Percentiles rank a stretch among this genome's conserved stretches.
Evolutionary conservation across 805 yeast species (phyloP).

Genomic region (Wickerhamomyces chambardii): DNA sequence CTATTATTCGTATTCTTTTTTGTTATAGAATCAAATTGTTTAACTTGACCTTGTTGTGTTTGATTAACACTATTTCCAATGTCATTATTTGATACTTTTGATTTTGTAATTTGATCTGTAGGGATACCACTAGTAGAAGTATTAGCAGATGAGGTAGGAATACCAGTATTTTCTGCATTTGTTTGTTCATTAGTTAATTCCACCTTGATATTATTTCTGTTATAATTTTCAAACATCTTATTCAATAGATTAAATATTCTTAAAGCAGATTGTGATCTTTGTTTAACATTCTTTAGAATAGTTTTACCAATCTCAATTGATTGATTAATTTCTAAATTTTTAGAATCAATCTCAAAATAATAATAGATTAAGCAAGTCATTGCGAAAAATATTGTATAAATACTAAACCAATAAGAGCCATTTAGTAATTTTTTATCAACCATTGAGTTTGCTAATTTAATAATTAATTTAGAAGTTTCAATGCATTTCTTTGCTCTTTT

Average conservation of each 20-base stretch:
- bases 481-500: conserved; percentile 81
- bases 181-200: conserved; percentile 15
- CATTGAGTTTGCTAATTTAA: conserved; percentile 74
- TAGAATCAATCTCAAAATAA: conserved; percentile 31
- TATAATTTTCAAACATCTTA: conserved; percentile 69
- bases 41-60: conserved; percentile 2
- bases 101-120: no score
- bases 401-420: conserved; percentile 93
- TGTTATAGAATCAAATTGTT: conserved; percentile 6
- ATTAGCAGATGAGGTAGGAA: no score
- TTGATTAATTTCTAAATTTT: conserved; percentile 42
- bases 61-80: no score
- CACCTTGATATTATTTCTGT: conserved; percentile 53
- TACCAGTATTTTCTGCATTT: no score
- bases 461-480: conserved; percentile 73
- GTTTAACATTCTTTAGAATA: conserved; percentile 60
- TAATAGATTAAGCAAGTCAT: conserved; percentile 85
- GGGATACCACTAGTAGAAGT: no score
- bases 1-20: background rate
- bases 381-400: conserved; percentile 86
- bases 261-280: conserved; percentile 67
- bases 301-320: conserved; percentile 78
- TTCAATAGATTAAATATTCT: conserved; percentile 75
- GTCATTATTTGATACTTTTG: no score
- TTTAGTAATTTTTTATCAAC: conserved; percentile 59